Base-by-base conservation (phyloP, 257 asterid species). In the Ocimum tenuiflorum region DNA sequence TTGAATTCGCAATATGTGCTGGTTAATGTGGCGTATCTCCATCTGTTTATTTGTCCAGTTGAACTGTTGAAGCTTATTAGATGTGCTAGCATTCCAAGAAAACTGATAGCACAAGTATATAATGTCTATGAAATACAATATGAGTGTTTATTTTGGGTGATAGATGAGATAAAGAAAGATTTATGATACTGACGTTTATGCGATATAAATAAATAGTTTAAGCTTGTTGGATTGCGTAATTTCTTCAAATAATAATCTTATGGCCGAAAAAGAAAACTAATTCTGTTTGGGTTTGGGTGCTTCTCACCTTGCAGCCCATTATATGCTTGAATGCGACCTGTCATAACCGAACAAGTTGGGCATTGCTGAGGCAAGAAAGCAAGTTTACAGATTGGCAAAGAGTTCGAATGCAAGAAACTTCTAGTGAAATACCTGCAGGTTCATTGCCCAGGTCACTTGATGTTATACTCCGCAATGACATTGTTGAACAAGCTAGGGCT, bases 351-450 rank as follows among this genome's bases (percentile, higher is more conserved):
- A 57, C 79, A 45, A 91, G 65, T 51, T 94, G 99, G 99, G 99
- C 95, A 49, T 80, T 94, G 79, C 73, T 94, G 60, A 85, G 99
- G 80, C 97, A 94, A 76, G 99, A 94, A 35, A 94, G 99, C 85
- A 90, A 90, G 75, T 94, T 94, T 78, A 87, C 97, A 8, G 99
- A 94, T 69, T 94, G 99, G 99, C 99, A 94, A 78, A 94, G 99
- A 74, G 96, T 90, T 8, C 79, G 97, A 18, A 87, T 90, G 96
- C 99, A 94, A 84, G 99, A 94, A 78, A 80, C 95, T 62, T 88
- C 99, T 24, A 81, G 85, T 67, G 99, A 94, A 82, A 90, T 94
- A 80, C 99, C 97, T 49, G 89, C 99, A 7, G 99, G 99, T 29
- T 90, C 99, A 62, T 87, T 94, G 69, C 97, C 99, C 31, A 86